These are phyloP conservation scores for Hyaloperonospora brassicae DNA, from an alignment of 352 stramenopile species.

Conservation along the genomic window DNA sequence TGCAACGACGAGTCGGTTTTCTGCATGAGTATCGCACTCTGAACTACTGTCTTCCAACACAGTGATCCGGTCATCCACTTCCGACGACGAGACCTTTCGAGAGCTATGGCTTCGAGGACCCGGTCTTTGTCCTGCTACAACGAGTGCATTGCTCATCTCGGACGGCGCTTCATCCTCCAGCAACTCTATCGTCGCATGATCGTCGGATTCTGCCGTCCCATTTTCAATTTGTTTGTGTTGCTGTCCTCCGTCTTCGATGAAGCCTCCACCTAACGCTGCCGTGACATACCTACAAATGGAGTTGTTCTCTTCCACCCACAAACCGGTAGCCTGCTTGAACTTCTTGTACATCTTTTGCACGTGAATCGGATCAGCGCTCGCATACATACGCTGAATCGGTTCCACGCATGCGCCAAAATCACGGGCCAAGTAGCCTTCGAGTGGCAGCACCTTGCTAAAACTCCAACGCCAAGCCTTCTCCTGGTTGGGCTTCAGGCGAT, in stretches of 20 bases:
- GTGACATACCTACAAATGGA: slow-evolving; percentile 74
- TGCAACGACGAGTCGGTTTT: slow-evolving; percentile 39
- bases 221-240: slow-evolving; percentile 35
- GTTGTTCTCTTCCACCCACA: slow-evolving; percentile 83
- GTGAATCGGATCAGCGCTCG: slow-evolving; percentile 65
- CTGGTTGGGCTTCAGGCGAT: slow-evolving; percentile 80
- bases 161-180: slow-evolving; percentile 24
- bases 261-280: slow-evolving; percentile 51
- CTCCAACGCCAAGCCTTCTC: slow-evolving; percentile 81
- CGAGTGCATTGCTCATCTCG: slow-evolving; percentile 31
- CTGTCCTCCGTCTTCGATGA: slow-evolving; percentile 44
- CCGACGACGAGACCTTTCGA: slow-evolving; percentile 15
- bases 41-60: slow-evolving; percentile 31
- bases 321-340: slow-evolving; percentile 72
- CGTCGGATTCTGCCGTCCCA: slow-evolving; percentile 23
- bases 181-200: slow-evolving; percentile 35
- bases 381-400: slow-evolving; percentile 83
- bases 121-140: slow-evolving; percentile 17
- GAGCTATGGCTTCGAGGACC: slow-evolving; percentile 3
- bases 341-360: slow-evolving; percentile 85
- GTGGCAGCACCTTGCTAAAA: slow-evolving; percentile 74
- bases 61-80: slow-evolving; percentile 23
- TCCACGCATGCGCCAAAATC: slow-evolving; percentile 80
- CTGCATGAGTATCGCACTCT: slow-evolving; percentile 28
- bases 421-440: slow-evolving; percentile 77